Percentiles rank a stretch among this genome's conserved stretches.
phyloP scores from a whole-genome alignment of 768 basidiomycete species.

The Mycena vulgaris region DNA sequence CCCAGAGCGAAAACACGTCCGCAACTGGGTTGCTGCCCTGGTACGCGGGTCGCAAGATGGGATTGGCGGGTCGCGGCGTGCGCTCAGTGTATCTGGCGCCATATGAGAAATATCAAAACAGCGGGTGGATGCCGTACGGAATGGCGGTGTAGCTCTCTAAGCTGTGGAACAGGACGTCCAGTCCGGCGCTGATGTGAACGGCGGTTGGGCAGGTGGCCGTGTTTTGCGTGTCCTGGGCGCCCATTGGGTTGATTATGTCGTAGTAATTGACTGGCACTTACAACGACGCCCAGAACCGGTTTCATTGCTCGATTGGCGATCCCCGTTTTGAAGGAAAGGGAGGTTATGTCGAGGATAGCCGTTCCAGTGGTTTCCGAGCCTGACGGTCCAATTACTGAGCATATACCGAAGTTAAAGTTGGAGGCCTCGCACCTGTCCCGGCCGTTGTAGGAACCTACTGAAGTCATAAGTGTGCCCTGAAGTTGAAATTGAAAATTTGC shows the following conservation, averaged over 20 bases:
- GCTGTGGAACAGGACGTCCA: constrained; percentile 97
- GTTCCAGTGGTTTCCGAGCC: constrained; percentile 95
- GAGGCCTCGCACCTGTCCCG: constrained; percentile 71
- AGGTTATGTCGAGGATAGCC: constrained; percentile 94
- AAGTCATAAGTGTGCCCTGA: too few relatives aligned
- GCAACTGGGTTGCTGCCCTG: constrained; percentile 96
- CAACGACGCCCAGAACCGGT: constrained; percentile 87
- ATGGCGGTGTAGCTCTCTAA: constrained; percentile 96
- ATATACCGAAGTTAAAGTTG: neutral
- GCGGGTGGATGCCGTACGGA: constrained; percentile 67
- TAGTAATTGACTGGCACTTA: constrained; percentile 42
- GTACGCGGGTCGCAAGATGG: constrained; percentile 91
- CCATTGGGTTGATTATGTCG: neutral
- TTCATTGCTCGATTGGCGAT: constrained; percentile 95
- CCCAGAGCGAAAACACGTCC: constrained; percentile 97
- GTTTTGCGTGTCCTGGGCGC: constrained; percentile 84
- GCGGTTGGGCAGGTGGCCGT: constrained; percentile 93
- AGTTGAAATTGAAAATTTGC: too few relatives aligned
- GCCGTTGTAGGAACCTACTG: constrained; percentile 76
- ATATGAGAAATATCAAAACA: constrained; percentile 9
- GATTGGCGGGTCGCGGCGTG: constrained; percentile 90
- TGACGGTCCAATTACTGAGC: neutral
- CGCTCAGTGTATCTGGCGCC: constrained; percentile 86
- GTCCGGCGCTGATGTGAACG: constrained; percentile 94
- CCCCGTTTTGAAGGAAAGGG: constrained; percentile 95